Percentiles rank a stretch among this genome's conserved stretches.
These are phyloP conservation scores for Alternaria novae-zelandiae DNA, from an alignment of 2,329 filamentous ascomycete species.

Conservation along the genomic window DNA sequence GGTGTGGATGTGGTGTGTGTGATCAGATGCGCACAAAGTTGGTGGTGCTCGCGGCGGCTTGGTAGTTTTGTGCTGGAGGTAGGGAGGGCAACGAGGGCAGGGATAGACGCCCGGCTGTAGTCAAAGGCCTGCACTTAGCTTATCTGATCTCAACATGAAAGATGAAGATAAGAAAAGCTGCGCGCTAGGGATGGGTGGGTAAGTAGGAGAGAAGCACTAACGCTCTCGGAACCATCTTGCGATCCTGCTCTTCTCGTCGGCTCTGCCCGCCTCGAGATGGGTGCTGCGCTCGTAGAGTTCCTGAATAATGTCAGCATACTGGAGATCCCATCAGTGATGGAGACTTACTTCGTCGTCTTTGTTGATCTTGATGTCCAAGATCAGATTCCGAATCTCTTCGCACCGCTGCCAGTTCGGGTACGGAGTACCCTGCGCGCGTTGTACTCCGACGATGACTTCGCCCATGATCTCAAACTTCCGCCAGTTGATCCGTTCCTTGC, in stretches of 20 bases:
- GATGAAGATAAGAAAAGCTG: conserved; percentile 18
- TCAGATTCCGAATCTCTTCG: conserved; percentile 73
- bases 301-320: conserved; percentile 44
- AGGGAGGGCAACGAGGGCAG: conserved; percentile 31
- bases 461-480: conserved; percentile 97
- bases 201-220: conserved; percentile 41
- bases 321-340: not conserved
- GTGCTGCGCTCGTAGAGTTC: conserved; percentile 66
- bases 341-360: conserved; percentile 83
- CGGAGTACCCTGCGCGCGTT: conserved; percentile 85
- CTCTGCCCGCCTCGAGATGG: conserved; percentile 58
- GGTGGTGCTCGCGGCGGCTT: conserved; percentile 23
- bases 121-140: conserved; percentile 30
- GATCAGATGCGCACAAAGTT: conserved; percentile 35
- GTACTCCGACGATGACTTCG: conserved; percentile 87
- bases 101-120: conserved; percentile 30
- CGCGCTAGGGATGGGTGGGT: not conserved
- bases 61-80: conserved; percentile 35
- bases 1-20: not conserved
- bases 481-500: conserved; percentile 83
- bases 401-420: conserved; percentile 76
- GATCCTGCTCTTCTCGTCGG: conserved; percentile 52
- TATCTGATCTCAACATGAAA: conserved; percentile 19
- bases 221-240: conserved; percentile 56
- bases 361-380: conserved; percentile 81